Base-by-base conservation (phyloP, 176 grass and related monocot species). In the Phoenix roebelenii region DNA sequence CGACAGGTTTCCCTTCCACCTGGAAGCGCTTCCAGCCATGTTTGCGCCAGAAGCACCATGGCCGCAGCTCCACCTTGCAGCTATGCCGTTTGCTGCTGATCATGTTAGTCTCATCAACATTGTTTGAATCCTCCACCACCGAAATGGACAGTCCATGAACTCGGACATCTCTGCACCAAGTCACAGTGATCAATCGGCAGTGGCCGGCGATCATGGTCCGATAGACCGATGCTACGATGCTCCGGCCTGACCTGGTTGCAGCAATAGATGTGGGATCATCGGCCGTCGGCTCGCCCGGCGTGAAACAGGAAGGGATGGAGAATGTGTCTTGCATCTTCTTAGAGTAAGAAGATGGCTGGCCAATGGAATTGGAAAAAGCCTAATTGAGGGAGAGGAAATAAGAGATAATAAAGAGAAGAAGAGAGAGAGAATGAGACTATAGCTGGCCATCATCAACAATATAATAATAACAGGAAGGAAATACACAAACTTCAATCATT, bases 21-120 rank as follows among this genome's bases (percentile, higher is more conserved):
- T 86, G 65, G n/a, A 89, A 71, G 51, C 70, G 73, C 18, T 78
- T 75, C 2, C 82, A 83, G 0, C 85, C 90, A 0, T 84, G 66
- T 4, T 78, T 73, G 4, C 82, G 85, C 85, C 90, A 95, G 74
- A 89, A 95, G 39, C 89, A 74, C 90, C 90, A 95, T 0, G 85
- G 79, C 25, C 90, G 82, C 16, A 95, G 68, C 54, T 86, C 82
- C 3, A 95, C 76, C 30, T 76, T 73, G 80, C 83, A 84, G 26
- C 65, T 9, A 4, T 55, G 4, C 22, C 72, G 71, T 5, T 55
- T 67, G 18, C 60, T 12, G 24, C 78, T 67, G 12, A 50, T 76
- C 1, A 60, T 58, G 0, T 73, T 19, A 3, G 2, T 23, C 15
- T 76, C 4, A 19, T 35, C 71, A 3, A 69, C 26, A 59, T 51